Percentiles rank a stretch among this genome's conserved stretches.
phyloP scores from a whole-genome alignment of 805 yeast species.

The Metschnikowia kunwiensis region DNA sequence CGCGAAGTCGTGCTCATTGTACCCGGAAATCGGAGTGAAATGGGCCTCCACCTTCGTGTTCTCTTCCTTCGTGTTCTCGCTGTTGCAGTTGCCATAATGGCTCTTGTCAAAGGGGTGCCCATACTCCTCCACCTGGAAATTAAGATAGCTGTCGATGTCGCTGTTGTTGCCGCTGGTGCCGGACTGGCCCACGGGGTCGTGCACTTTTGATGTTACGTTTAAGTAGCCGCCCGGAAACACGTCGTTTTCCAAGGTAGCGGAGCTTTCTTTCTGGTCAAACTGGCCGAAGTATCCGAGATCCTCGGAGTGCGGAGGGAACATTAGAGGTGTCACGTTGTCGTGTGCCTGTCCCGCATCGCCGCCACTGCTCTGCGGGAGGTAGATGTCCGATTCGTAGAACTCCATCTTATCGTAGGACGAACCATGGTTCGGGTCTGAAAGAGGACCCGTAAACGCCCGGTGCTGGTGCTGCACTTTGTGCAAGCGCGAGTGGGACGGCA shows the following conservation, averaged over 20 bases:
- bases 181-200: constrained; percentile 7
- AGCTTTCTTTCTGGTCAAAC: constrained; percentile 2
- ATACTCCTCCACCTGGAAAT: constrained; percentile 10
- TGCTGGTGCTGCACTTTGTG: constrained; percentile 12
- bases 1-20: not conserved
- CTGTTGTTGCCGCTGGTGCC: constrained; percentile 8
- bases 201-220: constrained; percentile 8
- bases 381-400: constrained; percentile 8
- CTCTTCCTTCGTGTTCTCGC: constrained; percentile 4
- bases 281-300: constrained; percentile 19
- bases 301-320: constrained; percentile 17
- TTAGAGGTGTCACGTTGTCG: constrained; percentile 18
- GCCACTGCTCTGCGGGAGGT: constrained; percentile 10
- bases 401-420: constrained; percentile 4
- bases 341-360: constrained; percentile 6
- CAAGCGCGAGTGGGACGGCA: constrained; percentile 11
- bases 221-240: constrained; percentile 9
- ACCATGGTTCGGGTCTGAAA: constrained; percentile 14
- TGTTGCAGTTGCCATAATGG: not conserved
- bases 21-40: constrained; percentile 8
- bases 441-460: constrained; percentile 17
- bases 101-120: constrained; percentile 2
- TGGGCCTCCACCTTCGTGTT: constrained; percentile 12
- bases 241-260: constrained; percentile 2
- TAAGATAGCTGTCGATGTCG: constrained; percentile 11